Conservation (phyloP, 1,139 yeast species). For the Magnusiomyces paraingens region DNA sequence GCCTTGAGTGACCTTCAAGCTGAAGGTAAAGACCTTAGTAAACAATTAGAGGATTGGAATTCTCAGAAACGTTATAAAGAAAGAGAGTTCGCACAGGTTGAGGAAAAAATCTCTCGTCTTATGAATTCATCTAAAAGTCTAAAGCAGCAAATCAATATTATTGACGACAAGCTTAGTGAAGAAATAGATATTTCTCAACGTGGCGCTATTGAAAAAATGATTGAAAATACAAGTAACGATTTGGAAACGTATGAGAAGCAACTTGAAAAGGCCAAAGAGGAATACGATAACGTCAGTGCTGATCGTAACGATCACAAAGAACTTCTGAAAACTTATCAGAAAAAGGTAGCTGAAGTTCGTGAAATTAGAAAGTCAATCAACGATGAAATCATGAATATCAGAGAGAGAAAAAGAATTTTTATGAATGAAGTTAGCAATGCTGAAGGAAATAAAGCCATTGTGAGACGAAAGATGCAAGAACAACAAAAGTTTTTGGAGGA, state of each 20-base stretch:
- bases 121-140: conserved; percentile 8
- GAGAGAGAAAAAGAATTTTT: too few relatives aligned
- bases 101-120: background rate
- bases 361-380: background rate
- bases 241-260: conserved; percentile 1
- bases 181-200: conserved; percentile 12
- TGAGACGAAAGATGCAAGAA: too few relatives aligned
- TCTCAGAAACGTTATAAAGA: background rate
- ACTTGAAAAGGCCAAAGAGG: conserved; percentile 19
- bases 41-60: conserved; percentile 11
- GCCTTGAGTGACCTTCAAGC: too few relatives aligned
- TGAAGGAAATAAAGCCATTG: too few relatives aligned
- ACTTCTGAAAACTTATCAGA: background rate
- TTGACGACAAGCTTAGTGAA: conserved; percentile 18
- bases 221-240: background rate
- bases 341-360: background rate
- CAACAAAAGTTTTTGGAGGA: too few relatives aligned
- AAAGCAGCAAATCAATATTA: conserved; percentile 23
- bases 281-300: background rate
- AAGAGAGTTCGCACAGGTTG: background rate
- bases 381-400: background rate
- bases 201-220: conserved; percentile 1
- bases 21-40: conserved; percentile 17
- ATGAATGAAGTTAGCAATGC: too few relatives aligned
- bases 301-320: background rate